Conservation (phyloP, 2,329 filamentous ascomycete species). For the Monosporascus cannonballus region DNA sequence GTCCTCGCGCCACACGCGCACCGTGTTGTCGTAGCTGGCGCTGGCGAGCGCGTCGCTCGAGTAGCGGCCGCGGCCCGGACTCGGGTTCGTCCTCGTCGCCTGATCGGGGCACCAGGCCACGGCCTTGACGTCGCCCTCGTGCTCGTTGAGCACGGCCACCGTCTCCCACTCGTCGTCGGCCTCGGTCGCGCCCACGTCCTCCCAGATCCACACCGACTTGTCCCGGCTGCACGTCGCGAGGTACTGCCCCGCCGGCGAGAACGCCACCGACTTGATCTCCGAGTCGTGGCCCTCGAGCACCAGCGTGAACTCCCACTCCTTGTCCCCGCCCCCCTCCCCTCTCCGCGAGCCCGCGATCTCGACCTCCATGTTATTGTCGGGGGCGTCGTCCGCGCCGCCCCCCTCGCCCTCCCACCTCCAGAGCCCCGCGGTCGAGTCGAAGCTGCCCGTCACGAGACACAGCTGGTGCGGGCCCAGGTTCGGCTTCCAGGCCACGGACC, state of each 20-base stretch:
- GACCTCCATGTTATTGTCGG: constrained; percentile 30
- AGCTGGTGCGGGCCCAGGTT: constrained; percentile 54
- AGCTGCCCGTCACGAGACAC: constrained; percentile 85
- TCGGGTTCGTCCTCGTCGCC: constrained; percentile 34
- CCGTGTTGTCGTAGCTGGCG: constrained; percentile 90
- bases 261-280: constrained; percentile 78
- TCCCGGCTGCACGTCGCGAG: constrained; percentile 88
- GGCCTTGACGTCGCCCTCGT: constrained; percentile 91
- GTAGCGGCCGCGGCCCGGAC: constrained; percentile 37
- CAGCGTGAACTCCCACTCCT: constrained; percentile 89
- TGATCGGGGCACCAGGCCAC: constrained; percentile 83
- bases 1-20: constrained; percentile 85
- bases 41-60: constrained; percentile 72
- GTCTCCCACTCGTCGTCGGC: constrained; percentile 96
- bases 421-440: constrained; percentile 84
- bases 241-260: constrained; percentile 67
- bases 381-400: constrained; percentile 30
- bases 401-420: constrained; percentile 60
- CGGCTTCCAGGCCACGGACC: constrained; percentile 84
- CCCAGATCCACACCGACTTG: constrained; percentile 98
- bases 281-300: constrained; percentile 93
- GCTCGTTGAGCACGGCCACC: constrained; percentile 87
- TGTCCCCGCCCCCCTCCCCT: constrained; percentile 28
- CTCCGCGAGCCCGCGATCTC: constrained; percentile 28
- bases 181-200: constrained; percentile 68